Conservation (phyloP, 2,329 filamentous ascomycete genomes). For the Cladophialophora chaetospira region DNA sequence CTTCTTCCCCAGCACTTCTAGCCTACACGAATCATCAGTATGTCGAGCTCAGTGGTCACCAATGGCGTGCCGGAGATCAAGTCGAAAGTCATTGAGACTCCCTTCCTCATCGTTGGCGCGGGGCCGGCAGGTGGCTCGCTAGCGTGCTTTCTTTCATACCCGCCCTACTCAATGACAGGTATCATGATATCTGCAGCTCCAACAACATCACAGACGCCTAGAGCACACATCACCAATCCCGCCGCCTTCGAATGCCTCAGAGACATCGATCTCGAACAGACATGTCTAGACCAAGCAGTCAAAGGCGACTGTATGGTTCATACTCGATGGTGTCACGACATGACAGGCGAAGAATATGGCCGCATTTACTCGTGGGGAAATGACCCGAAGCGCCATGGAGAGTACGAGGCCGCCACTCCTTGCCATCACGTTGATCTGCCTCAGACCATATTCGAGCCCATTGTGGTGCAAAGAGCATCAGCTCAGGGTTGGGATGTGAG, state of each 20-base stretch:
- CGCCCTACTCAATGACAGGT: constrained; percentile 31
- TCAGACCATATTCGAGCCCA: constrained; percentile 49
- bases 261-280: constrained; percentile 48
- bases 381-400: constrained; percentile 41
- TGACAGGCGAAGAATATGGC: constrained; percentile 50
- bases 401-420: constrained; percentile 46
- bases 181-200: constrained; percentile 32
- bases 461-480: constrained; percentile 43
- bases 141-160: constrained; percentile 27
- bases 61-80: constrained; percentile 19
- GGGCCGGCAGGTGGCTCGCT: constrained; percentile 57
- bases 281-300: constrained; percentile 38
- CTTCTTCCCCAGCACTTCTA: background rate
- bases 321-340: constrained; percentile 48
- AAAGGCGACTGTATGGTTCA: constrained; percentile 42
- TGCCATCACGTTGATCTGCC: constrained; percentile 48
- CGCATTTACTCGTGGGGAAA: constrained; percentile 48
- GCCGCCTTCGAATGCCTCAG: constrained; percentile 44
- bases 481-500: constrained; percentile 43
- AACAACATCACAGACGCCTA: constrained; percentile 31
- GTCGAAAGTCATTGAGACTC: constrained; percentile 23
- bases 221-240: constrained; percentile 34
- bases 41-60: constrained; percentile 12
- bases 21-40: background rate
- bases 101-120: constrained; percentile 43